Conservation (phyloP, 2,329 filamentous ascomycete genomes). For the Dothidotthia symphoricarpi region DNA sequence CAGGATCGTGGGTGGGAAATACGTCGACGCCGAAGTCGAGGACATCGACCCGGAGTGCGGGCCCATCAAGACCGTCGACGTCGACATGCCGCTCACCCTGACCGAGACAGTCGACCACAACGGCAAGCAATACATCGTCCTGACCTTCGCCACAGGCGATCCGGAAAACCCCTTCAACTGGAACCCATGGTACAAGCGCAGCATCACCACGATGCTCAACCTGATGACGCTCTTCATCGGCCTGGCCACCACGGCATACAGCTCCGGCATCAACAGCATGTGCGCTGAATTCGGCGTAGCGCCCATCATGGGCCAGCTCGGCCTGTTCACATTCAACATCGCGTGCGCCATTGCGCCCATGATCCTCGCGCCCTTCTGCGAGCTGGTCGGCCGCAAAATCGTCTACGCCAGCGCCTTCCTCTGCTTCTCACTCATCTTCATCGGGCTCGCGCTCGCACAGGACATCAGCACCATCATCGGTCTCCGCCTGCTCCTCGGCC, state of each 20-base stretch:
- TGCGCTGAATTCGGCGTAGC: conserved; percentile 26
- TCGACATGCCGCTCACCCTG: conserved; percentile 28
- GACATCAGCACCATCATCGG: conserved; percentile 28
- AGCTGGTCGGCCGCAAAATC: conserved; percentile 26
- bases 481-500: conserved; percentile 25
- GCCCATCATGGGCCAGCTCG: conserved; percentile 23
- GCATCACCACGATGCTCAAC: conserved; percentile 29
- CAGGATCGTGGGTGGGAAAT: conserved; percentile 24
- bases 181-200: conserved; percentile 31
- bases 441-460: conserved; percentile 25
- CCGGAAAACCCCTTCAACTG: conserved; percentile 30
- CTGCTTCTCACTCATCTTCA: conserved; percentile 29
- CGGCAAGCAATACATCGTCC: conserved; percentile 26
- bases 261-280: conserved; percentile 29
- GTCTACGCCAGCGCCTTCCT: conserved; percentile 26
- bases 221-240: conserved; percentile 31
- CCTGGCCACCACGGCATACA: conserved; percentile 28
- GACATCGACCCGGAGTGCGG: conserved; percentile 26
- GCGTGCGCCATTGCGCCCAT: conserved; percentile 28
- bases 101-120: conserved; percentile 27
- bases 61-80: conserved; percentile 25
- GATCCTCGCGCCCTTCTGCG: conserved; percentile 28
- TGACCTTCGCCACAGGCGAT: conserved; percentile 27
- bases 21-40: conserved; percentile 19
- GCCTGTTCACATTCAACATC: conserved; percentile 30